Percentiles rank a stretch among this genome's conserved stretches.
phyloP scores from a whole-genome alignment of 257 asterid species.

The Solanum bukasovii region DNA sequence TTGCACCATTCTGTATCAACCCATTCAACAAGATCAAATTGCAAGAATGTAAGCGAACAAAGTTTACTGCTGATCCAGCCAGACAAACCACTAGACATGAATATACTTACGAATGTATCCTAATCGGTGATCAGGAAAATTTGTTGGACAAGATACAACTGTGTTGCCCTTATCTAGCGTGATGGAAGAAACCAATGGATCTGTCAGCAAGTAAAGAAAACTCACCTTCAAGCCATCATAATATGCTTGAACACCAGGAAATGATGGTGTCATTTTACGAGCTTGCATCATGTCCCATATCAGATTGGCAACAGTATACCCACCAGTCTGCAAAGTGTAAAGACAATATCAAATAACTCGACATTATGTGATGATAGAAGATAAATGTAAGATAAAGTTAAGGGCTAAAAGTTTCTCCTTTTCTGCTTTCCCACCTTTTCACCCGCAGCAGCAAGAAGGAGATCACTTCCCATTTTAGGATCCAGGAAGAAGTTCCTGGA shows the following conservation, averaged over 20 bases:
- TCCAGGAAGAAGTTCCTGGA: slow-evolving; percentile 34
- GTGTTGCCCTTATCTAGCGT: neutral
- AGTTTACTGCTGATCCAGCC: neutral
- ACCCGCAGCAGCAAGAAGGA: slow-evolving; percentile 78
- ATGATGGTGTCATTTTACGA: slow-evolving; percentile 32
- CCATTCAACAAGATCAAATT: neutral
- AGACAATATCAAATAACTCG: neutral
- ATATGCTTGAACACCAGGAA: slow-evolving; percentile 67
- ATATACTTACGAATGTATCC: neutral
- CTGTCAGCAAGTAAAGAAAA: neutral
- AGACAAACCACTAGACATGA: neutral
- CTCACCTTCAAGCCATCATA: slow-evolving; percentile 69
- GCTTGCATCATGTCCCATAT: slow-evolving; percentile 87
- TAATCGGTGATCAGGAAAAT: neutral
- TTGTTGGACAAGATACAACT: neutral
- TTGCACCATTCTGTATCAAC: neutral
- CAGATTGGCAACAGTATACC: slow-evolving; percentile 70
- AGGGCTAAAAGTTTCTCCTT: neutral
- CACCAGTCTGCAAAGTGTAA: slow-evolving; percentile 54
- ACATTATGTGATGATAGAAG: neutral
- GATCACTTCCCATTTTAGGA: slow-evolving; percentile 49
- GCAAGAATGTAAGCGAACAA: neutral
- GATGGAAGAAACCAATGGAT: neutral
- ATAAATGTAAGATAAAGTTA: neutral
- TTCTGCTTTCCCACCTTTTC: slow-evolving; percentile 50